phyloP scores from a whole-genome alignment of 108 stramenopile species.

The Cylindrotheca fusiformis region DNA sequence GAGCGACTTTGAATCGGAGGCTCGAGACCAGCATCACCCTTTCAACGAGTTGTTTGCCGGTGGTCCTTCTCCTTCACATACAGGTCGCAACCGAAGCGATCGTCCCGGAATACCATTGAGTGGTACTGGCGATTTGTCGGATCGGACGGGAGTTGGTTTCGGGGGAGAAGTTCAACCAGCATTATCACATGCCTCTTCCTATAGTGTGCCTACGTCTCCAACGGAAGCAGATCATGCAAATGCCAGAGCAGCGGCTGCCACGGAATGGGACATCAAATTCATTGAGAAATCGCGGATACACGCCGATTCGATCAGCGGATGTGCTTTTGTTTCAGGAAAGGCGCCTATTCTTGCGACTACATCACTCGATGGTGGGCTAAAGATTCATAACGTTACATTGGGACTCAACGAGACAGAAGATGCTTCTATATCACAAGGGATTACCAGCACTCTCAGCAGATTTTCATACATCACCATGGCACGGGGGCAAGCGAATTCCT shows the following conservation, averaged over 20 bases:
- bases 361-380: conserved; percentile 58
- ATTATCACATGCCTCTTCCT: conserved; percentile 13
- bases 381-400: conserved; percentile 39
- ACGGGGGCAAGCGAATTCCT: conserved; percentile 13
- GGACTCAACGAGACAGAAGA: conserved; percentile 21
- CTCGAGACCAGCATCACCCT: not conserved
- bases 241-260: conserved; percentile 10
- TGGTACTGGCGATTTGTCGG: conserved; percentile 26
- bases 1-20: not conserved
- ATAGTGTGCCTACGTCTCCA: conserved; percentile 12
- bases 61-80: not conserved
- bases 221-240: conserved; percentile 8
- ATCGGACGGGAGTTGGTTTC: conserved; percentile 3
- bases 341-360: conserved; percentile 38
- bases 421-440: conserved; percentile 20
- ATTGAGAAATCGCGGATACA: conserved; percentile 45
- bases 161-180: conserved; percentile 17
- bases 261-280: conserved; percentile 60
- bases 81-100: not conserved
- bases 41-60: not conserved
- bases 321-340: conserved; percentile 26
- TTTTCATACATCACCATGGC: conserved; percentile 40
- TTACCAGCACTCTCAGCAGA: conserved; percentile 46
- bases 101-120: conserved; percentile 20
- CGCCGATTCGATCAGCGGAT: conserved; percentile 55